Base-by-base conservation (phyloP, 495 filamentous ascomycete genomes). In the Hypoxylon trugodes region DNA sequence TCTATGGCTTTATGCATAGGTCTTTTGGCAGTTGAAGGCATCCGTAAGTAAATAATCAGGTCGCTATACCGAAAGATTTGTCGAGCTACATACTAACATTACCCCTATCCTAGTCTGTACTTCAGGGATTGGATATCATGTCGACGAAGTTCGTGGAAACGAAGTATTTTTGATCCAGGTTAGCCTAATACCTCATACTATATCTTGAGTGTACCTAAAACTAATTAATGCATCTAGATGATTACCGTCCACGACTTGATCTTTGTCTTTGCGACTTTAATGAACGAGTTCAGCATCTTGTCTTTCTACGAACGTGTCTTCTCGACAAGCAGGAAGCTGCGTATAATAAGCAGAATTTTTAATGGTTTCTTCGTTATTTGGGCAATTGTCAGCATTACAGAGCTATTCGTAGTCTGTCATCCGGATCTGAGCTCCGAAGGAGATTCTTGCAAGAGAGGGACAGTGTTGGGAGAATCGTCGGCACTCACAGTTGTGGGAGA, bases 401-500 rank as follows among this genome's bases (percentile, higher is more conserved):
- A 9, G 1, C 22, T 59, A 22, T 59, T 49, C 10, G 43, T 35
- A 9, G 9, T 47, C n/a, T 57, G 53, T 40, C 40, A n/a, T 7
- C 43, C 43, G 2, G 9, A 6, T 6, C 21, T 3, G 15, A 10
- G 6, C 3, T 2, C 22, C 2, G 21, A 15, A 9, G 28, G 12
- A 1, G 6, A 49, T 15, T 19, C 6, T 12, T 59, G 54, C 43
- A 9, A 48, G 12, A 15, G 54, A 21, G 33, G 3, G 7, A 21
- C 54, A 6, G 5, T 58, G 1, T 32, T 59, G 33, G 3, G 28
- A 4, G 6, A 59, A 6, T 26, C 21, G 15, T 59, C 54, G 15
- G 15, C 25, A 24, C 25, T 59, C 22, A 38, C 43, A 6, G 22
- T 77, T 4, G 19, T 71, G 15, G 73, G 69, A 10, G 74, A 76